Evolutionary conservation across 208 protist species (phyloP).

Genomic region (Leishmania martiniquensis): DNA sequence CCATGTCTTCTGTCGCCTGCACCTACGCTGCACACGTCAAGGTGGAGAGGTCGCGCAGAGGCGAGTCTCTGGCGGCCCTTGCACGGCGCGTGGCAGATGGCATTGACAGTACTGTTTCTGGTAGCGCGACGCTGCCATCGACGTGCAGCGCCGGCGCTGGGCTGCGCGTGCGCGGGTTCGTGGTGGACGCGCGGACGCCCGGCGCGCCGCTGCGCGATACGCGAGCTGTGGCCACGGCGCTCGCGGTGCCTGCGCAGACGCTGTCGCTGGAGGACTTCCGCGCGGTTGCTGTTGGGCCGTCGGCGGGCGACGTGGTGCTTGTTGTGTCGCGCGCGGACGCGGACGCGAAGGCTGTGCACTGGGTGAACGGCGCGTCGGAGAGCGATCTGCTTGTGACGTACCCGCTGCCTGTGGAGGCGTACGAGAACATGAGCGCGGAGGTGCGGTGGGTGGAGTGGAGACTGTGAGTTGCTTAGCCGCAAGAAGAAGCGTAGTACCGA

Average conservation of each 20-base stretch:
- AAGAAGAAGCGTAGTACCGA: too few relatives aligned
- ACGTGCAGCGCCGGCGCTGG: slow-evolving; percentile 21
- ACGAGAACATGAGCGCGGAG: slow-evolving; percentile 43
- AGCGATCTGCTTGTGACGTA: slow-evolving; percentile 49
- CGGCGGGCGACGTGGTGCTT: slow-evolving; percentile 29
- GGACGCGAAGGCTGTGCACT: slow-evolving; percentile 40
- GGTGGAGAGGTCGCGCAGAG: neutral
- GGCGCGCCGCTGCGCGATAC: slow-evolving; percentile 2
- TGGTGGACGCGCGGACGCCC: slow-evolving; percentile 36
- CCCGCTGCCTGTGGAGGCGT: slow-evolving; percentile 39
- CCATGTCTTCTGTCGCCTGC: slow-evolving; percentile 35
- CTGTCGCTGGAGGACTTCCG: slow-evolving; percentile 65
- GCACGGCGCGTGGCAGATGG: neutral
- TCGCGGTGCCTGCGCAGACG: slow-evolving; percentile 50
- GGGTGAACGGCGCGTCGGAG: slow-evolving; percentile 46
- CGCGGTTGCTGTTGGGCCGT: slow-evolving; percentile 29
- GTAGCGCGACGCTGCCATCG: slow-evolving; percentile 20
- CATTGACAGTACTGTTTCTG: neutral
- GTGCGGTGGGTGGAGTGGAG: slow-evolving; percentile 33
- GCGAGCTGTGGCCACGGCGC: slow-evolving; percentile 9
- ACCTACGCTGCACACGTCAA: slow-evolving; percentile 15
- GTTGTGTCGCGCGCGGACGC: slow-evolving; percentile 39
- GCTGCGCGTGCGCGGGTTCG: slow-evolving; percentile 37
- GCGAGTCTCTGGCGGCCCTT: slow-evolving; percentile 6
- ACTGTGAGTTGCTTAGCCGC: neutral